phyloP scores from a whole-genome alignment of 1,284 basidiomycete species.

The Lentinula novae-zelandiae region DNA sequence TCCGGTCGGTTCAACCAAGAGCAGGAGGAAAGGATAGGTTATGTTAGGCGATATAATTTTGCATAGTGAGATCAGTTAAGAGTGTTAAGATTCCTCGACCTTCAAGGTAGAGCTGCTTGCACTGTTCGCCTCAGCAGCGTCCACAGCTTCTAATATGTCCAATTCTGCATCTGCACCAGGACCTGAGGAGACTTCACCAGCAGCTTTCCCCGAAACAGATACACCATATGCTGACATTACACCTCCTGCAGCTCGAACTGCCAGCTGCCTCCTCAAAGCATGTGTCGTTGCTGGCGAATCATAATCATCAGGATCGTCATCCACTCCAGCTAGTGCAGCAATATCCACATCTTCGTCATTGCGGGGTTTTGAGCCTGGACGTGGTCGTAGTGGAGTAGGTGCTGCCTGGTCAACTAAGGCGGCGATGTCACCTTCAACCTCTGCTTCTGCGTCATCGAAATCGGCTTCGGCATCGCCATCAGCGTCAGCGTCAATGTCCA shows the following conservation, averaged over 20 bases:
- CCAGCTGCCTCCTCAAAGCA: slow-evolving; percentile 1
- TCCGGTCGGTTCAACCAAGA: background rate
- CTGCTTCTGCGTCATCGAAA: slow-evolving; percentile 6
- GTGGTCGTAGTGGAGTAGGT: background rate
- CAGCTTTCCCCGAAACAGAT: background rate
- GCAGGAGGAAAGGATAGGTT: background rate
- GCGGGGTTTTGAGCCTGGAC: background rate
- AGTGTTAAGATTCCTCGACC: background rate
- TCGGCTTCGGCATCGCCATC: slow-evolving; percentile 26
- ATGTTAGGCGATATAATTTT: background rate
- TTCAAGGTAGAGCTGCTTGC: background rate
- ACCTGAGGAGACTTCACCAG: background rate
- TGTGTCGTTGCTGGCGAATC: slow-evolving; percentile 4
- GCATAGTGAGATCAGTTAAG: background rate
- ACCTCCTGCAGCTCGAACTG: background rate
- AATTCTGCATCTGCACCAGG: slow-evolving; percentile 19
- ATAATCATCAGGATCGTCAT: slow-evolving; percentile 6
- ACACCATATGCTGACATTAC: background rate
- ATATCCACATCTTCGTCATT: slow-evolving; percentile 8
- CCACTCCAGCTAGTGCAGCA: slow-evolving; percentile 2
- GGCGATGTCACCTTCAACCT: slow-evolving; percentile 6
- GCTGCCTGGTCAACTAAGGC: slow-evolving; percentile 3
- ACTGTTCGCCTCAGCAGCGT: slow-evolving; percentile 33
- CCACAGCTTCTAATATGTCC: slow-evolving; percentile 41
- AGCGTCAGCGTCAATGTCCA: slow-evolving; percentile 29